phyloP scores from a whole-genome alignment of 2,329 filamentous ascomycete genomes.

The Phialocephala sp. region DNA sequence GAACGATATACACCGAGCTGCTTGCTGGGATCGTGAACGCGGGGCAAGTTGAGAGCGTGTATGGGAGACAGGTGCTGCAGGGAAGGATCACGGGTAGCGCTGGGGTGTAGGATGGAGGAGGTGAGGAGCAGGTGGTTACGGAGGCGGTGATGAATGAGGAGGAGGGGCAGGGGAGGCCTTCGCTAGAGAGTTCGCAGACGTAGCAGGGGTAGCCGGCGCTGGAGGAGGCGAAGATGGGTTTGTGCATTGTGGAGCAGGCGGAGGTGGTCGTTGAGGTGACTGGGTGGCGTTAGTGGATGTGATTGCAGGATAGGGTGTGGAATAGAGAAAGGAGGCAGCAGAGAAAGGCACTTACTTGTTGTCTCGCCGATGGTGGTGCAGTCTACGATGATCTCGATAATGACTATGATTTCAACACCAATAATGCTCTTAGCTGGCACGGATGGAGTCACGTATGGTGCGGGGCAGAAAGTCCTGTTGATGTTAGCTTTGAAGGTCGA shows the following conservation, averaged over 20 bases:
- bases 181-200: constrained; percentile 24
- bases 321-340: too few species aligned
- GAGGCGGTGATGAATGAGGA: constrained; percentile 26
- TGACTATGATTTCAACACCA: constrained; percentile 44
- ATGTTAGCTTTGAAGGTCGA: background rate
- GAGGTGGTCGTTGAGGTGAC: constrained; percentile 27
- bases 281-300: constrained; percentile 12
- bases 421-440: constrained; percentile 33
- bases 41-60: constrained; percentile 27
- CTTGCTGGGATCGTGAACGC: constrained; percentile 9
- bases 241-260: constrained; percentile 23
- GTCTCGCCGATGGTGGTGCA: constrained; percentile 32
- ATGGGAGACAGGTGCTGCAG: constrained; percentile 26
- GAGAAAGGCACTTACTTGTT: constrained; percentile 11
- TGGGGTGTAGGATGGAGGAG: constrained; percentile 26
- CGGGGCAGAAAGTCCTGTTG: constrained; percentile 27
- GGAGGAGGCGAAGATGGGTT: constrained; percentile 27
- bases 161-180: constrained; percentile 20
- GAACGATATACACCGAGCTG: constrained; percentile 1
- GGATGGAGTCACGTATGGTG: constrained; percentile 29
- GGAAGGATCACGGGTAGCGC: constrained; percentile 18
- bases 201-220: constrained; percentile 28
- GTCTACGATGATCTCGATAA: constrained; percentile 41
- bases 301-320: too few species aligned
- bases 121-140: constrained; percentile 21